These are phyloP conservation scores for Fusarium torreyae DNA, from an alignment of 2,329 filamentous ascomycete genomes.

Conservation along the genomic window DNA sequence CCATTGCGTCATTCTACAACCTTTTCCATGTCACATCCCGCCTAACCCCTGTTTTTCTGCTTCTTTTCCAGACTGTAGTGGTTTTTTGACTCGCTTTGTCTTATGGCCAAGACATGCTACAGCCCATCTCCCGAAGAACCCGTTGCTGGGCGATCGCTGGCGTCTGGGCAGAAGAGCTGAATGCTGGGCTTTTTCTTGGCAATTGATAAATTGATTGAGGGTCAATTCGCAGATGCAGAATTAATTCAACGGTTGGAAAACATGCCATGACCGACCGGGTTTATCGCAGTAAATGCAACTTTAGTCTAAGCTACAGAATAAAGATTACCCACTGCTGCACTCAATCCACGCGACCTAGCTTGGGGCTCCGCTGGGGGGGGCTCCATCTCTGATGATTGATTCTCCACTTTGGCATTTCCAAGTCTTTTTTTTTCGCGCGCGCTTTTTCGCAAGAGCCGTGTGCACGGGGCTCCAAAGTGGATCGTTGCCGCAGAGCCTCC, in stretches of 20 bases:
- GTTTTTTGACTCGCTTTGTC: neutral
- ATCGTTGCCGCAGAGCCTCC: constrained; percentile 24
- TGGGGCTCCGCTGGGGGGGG: neutral
- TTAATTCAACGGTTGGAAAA: neutral
- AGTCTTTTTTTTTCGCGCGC: neutral
- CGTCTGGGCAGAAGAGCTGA: constrained; percentile 7
- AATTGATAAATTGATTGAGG: neutral
- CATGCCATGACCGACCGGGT: neutral
- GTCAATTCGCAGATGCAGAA: neutral
- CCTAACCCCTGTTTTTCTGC: constrained; percentile 1
- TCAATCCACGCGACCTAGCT: neutral
- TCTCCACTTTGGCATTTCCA: neutral
- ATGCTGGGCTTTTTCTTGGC: constrained; percentile 17
- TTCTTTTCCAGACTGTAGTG: neutral
- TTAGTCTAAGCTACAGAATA: no score
- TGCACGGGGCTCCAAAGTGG: neutral
- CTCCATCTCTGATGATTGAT: neutral
- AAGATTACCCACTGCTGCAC: constrained; percentile 4
- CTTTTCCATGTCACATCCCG: neutral
- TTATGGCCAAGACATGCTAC: constrained; percentile 18
- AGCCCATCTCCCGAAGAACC: constrained; percentile 9
- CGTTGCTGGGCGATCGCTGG: constrained; percentile 23
- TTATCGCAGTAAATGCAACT: neutral
- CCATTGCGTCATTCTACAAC: constrained; percentile 23
- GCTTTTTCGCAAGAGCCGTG: neutral